phyloP scores from a whole-genome alignment of 2,329 filamentous ascomycete genomes.

The Fusarium virguliforme region DNA sequence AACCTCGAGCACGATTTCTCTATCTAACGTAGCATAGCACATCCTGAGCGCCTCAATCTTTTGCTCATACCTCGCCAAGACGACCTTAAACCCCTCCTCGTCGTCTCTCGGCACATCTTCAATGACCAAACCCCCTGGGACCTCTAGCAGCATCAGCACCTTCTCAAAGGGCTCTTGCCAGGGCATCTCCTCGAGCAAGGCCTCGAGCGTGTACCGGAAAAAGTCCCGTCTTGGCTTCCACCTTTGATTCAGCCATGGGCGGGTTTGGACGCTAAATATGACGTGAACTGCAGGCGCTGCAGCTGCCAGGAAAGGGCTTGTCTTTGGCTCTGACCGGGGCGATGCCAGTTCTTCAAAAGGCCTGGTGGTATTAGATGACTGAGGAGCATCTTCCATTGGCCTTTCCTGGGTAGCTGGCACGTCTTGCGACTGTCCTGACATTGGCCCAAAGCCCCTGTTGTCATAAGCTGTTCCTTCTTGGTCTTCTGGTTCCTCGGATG shows the following conservation, averaged over 20 bases:
- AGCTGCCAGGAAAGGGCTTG: fast-evolving
- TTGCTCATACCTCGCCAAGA: constrained; percentile 19
- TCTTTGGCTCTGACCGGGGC: not conserved
- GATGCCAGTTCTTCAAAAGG: fast-evolving
- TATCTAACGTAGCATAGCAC: not conserved
- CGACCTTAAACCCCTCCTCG: not conserved
- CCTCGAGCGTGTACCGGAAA: not conserved
- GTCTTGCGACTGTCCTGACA: not conserved
- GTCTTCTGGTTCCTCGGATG: not conserved
- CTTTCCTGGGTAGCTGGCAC: not conserved
- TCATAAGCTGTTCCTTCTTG: not conserved
- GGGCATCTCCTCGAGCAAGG: not conserved
- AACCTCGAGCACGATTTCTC: constrained; percentile 21
- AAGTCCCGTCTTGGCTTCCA: not conserved
- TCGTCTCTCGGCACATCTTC: constrained; percentile 17
- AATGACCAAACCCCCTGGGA: not conserved
- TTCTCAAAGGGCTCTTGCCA: constrained; percentile 16
- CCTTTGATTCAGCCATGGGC: not conserved
- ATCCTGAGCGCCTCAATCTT: not conserved
- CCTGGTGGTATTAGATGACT: too few species aligned
- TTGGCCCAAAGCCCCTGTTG: not conserved
- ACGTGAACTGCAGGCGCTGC: not conserved
- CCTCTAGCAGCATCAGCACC: constrained; percentile 9
- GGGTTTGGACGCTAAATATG: constrained; percentile 17
- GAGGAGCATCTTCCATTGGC: not conserved